A percentile compares a stretch with the other conserved stretches of the same genome.
phyloP scores from a whole-genome alignment of 1,284 basidiomycete genomes.

The Ustilago trichophora region DNA sequence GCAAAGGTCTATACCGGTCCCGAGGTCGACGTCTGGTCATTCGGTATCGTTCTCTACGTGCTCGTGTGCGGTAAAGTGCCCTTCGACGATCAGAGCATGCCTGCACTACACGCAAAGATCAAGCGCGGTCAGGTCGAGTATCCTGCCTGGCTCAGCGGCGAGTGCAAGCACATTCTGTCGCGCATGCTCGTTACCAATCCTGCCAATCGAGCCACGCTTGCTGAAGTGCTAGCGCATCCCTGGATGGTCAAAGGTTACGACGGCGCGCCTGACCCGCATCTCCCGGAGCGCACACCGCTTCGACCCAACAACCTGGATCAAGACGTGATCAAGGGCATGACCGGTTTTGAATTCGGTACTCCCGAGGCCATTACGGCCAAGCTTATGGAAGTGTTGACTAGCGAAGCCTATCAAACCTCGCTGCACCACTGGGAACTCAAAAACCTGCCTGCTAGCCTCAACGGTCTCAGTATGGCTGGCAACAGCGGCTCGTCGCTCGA shows the following conservation, averaged over 20 bases:
- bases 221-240: constrained; percentile 87
- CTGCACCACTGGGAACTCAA: constrained; percentile 77
- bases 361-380: constrained; percentile 83
- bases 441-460: constrained; percentile 62
- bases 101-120: constrained; percentile 97
- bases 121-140: constrained; percentile 97
- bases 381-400: constrained; percentile 78
- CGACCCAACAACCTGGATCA: constrained; percentile 85
- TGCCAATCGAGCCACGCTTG: constrained; percentile 79
- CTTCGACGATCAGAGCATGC: constrained; percentile 99
- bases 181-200: constrained; percentile 97
- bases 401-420: constrained; percentile 80
- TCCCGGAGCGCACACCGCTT: constrained; percentile 87
- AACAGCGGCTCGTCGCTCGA: constrained; percentile 59
- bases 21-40: constrained; percentile 98
- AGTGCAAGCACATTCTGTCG: constrained; percentile 92
- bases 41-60: constrained; percentile 96
- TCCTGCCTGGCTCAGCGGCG: constrained; percentile 92
- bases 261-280: constrained; percentile 81
- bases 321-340: constrained; percentile 88
- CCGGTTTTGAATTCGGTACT: constrained; percentile 94
- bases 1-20: constrained; percentile 96
- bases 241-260: constrained; percentile 94
- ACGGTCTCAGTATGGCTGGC: constrained; percentile 54
- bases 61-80: constrained; percentile 98